These are phyloP conservation scores for Auxenochlorella pyrenoidosa DNA, from an alignment of 139 green algal species.

Conservation along the genomic window DNA sequence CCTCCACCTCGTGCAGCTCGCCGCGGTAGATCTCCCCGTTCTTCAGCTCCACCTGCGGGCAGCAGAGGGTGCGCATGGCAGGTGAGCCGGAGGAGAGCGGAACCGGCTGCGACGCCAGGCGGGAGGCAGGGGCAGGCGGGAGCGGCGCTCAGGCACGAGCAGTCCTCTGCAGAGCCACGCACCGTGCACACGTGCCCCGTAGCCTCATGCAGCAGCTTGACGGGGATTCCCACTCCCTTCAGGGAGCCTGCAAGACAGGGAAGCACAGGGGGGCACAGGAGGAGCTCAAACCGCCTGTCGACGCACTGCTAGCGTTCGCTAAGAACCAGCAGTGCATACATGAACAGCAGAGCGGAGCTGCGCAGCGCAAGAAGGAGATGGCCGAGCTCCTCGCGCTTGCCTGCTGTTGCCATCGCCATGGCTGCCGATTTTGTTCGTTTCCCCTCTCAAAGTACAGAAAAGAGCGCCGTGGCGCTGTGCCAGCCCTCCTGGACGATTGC, in stretches of 20 bases:
- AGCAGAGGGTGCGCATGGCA: neutral
- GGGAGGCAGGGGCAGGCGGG: neutral
- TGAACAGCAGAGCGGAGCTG: too few species aligned
- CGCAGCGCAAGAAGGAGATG: neutral
- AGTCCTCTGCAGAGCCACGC: neutral
- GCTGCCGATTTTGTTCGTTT: neutral
- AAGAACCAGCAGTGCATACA: neutral
- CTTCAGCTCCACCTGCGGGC: slow-evolving; percentile 93
- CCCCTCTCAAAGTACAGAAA: neutral
- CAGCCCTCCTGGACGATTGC: too few species aligned
- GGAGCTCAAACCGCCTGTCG: too few species aligned
- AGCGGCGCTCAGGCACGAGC: neutral
- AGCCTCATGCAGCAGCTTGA: slow-evolving; percentile 99
- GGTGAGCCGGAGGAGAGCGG: neutral
- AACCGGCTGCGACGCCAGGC: neutral
- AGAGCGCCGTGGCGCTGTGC: too few species aligned
- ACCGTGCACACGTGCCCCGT: slow-evolving; percentile 96
- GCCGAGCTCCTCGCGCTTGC: neutral
- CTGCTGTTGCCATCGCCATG: slow-evolving; percentile 33
- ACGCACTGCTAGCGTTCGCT: neutral
- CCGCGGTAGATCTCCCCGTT: slow-evolving; percentile 95
- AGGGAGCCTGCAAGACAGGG: slow-evolving; percentile 38
- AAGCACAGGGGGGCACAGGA: neutral
- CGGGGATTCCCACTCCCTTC: slow-evolving; percentile 76
- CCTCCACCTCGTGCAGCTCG: slow-evolving; percentile 92